A percentile compares a stretch with the other conserved stretches of the same genome.
phyloP scores from a whole-genome alignment of 768 basidiomycete genomes.

The Mrakia gelida region DNA sequence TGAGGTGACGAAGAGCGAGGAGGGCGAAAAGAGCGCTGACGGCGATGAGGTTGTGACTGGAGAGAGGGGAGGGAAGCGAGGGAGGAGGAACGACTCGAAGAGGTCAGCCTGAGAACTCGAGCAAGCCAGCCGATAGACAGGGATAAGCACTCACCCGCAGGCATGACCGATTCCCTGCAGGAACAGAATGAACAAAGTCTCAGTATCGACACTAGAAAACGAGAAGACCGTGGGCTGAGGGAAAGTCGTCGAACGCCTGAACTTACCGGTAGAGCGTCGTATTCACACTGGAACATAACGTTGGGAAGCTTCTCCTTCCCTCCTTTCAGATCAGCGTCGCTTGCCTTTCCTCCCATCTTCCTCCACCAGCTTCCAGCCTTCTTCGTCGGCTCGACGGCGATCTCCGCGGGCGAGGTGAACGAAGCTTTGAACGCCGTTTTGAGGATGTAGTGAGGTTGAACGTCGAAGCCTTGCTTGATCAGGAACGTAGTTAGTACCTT shows the following conservation, averaged over 20 bases:
- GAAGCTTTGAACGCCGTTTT: constrained; percentile 36
- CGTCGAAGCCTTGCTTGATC: constrained; percentile 11
- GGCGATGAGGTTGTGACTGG: constrained; percentile 34
- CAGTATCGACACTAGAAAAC: not conserved
- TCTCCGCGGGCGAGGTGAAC: constrained; percentile 23
- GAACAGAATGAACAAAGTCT: not conserved
- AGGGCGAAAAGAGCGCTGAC: constrained; percentile 35
- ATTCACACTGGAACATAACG: constrained; percentile 17
- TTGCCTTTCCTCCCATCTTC: not conserved
- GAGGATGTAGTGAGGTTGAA: not conserved
- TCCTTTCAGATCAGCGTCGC: constrained; percentile 25
- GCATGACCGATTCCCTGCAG: constrained; percentile 35
- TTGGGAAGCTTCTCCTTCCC: constrained; percentile 32
- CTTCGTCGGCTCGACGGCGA: not conserved
- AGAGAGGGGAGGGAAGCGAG: not conserved
- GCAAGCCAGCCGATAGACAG: no score
- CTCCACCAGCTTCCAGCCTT: not conserved
- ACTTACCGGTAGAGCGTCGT: constrained; percentile 34
- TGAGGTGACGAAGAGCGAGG: constrained; percentile 32
- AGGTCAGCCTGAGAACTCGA: not conserved
- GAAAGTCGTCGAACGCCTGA: not conserved
- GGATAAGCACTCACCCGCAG: constrained; percentile 10
- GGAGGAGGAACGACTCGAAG: not conserved
- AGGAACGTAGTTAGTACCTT: constrained; percentile 8
- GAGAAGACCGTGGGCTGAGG: not conserved